Evolutionary conservation across 345 rosid species (phyloP).

Genomic region (Hevea brasiliensis): DNA sequence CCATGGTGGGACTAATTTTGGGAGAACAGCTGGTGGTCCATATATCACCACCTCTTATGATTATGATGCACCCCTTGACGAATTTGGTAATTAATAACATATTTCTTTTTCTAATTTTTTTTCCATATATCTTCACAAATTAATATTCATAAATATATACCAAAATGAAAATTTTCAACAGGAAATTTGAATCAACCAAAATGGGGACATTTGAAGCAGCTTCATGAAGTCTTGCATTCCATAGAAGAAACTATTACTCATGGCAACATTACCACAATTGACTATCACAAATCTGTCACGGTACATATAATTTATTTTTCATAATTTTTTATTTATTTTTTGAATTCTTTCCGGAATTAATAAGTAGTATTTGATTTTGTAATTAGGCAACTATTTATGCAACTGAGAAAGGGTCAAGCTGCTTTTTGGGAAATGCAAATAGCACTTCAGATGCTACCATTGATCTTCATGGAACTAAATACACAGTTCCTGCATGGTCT

Average conservation of each 20-base stretch:
- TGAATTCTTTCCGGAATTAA: no score
- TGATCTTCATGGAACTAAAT: slow-evolving; percentile 41
- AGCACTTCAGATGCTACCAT: slow-evolving; percentile 39
- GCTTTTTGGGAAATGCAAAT: slow-evolving; percentile 57
- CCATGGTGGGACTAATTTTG: slow-evolving; percentile 73
- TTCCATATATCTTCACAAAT: no score
- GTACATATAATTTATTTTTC: not conserved
- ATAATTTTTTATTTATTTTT: not conserved
- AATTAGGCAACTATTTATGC: slow-evolving; percentile 47
- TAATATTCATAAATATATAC: no score
- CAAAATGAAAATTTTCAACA: no score
- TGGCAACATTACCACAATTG: slow-evolving; percentile 39
- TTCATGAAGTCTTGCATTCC: slow-evolving; percentile 51
- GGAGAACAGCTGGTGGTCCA: slow-evolving; percentile 63
- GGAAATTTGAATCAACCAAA: slow-evolving; percentile 76
- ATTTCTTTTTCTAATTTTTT: no score
- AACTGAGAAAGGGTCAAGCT: slow-evolving; percentile 41
- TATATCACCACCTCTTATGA: slow-evolving; percentile 60
- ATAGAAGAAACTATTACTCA: slow-evolving; percentile 55
- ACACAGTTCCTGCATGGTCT: slow-evolving; percentile 65
- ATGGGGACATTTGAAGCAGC: slow-evolving; percentile 73
- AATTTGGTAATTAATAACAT: no score
- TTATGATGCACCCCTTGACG: slow-evolving; percentile 59
- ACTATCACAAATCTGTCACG: slow-evolving; percentile 36
- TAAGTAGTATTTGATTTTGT: not conserved